Evolutionary conservation across 176 grass and related monocot species (phyloP), one percentile per base, ranked within the genome.

Genomic region (Juncus inflexus): DNA sequence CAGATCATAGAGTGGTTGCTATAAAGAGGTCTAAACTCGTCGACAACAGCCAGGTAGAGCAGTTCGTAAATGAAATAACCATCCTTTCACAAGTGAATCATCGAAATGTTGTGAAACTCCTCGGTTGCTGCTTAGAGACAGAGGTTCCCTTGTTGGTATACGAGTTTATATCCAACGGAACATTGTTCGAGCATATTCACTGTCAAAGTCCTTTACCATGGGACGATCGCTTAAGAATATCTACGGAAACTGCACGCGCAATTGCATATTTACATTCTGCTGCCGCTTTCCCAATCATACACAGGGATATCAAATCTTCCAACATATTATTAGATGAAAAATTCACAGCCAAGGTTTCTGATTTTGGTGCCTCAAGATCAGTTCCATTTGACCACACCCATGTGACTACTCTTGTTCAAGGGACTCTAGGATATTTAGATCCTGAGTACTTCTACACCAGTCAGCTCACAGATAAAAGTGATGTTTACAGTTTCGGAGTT

Each of bases 71-170:
- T 56, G 81, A 84, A 36, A 28, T 84, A n/a, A 60, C 58, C 63
- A 75, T 84, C 42, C 50, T 84, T 9, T 84, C 81, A 7, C 76
- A 84, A 55, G 65, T 79, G 37, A 60, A 69, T 56, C 81, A 79
- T 60, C 67, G 55, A 59, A 79, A 84, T 62, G 81, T 84, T 16
- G 81, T 84, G 12, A 70, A 61, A 15, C 69, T 84, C 3, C 37
- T 79, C 0, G 81, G 76, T 3, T 84, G 81, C 37, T 84, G 81
- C 38, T 74, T 84, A 62, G 81, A 84, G 62, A 79, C 76, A 4
- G 39, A 69, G 15, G 70, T 84, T 37, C 19, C 19, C 19, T 28
- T 28, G 19, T 28, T 28, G 19, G 19, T 28, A 28, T 28, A 28
- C 19, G 19, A 83, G 40, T 83, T 83, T 12, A 76, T 84, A 13